phyloP scores from a whole-genome alignment of 139 green algal species.

The Volvox africanus region DNA sequence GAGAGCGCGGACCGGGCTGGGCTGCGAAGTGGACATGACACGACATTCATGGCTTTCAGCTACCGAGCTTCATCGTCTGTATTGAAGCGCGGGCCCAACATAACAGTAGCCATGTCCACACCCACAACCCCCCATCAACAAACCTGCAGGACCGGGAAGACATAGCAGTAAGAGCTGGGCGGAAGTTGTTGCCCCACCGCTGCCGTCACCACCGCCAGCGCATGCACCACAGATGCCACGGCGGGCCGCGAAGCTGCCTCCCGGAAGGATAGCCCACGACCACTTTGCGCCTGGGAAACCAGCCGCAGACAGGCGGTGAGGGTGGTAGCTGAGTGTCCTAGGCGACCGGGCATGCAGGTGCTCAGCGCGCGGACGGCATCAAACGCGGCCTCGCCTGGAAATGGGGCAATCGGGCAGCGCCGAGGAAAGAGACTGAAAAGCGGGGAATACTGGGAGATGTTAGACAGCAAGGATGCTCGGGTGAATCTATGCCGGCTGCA shows the following conservation, averaged over 20 bases:
- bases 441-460: neutral
- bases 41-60: too few species aligned
- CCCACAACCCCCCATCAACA: neutral
- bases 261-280: constrained; percentile 33
- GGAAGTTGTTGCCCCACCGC: constrained; percentile 57
- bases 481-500: too few species aligned
- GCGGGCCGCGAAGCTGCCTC: constrained; percentile 38
- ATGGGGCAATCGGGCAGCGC: neutral
- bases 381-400: constrained; percentile 72
- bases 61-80: too few species aligned
- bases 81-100: too few species aligned
- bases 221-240: constrained; percentile 62
- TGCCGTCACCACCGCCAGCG: constrained; percentile 55
- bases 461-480: too few species aligned
- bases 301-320: constrained; percentile 74
- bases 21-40: too few species aligned
- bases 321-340: constrained; percentile 57
- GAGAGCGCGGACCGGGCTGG: too few species aligned
- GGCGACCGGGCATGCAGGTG: constrained; percentile 71
- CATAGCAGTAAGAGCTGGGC: constrained; percentile 76
- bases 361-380: constrained; percentile 69
- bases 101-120: too few species aligned
- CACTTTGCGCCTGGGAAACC: constrained; percentile 61
- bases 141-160: constrained; percentile 83
- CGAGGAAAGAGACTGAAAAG: too few species aligned